phyloP scores from a whole-genome alignment of 2,329 filamentous ascomycete genomes.

The Monilinia polystroma region DNA sequence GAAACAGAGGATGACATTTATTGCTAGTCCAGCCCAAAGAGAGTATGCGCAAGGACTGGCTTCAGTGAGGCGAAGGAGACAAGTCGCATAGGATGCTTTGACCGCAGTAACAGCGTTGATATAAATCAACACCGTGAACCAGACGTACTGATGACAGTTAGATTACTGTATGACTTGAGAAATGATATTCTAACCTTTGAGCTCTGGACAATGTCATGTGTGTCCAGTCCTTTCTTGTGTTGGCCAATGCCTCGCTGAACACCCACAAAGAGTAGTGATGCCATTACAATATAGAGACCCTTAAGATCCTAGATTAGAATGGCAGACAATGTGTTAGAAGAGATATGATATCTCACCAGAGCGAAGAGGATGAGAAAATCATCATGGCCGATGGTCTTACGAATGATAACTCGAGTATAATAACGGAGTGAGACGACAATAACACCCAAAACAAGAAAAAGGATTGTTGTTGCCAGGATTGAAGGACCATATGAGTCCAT shows the following conservation, averaged over 20 bases:
- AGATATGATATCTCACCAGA: not conserved
- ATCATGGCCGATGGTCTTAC: constrained; percentile 20
- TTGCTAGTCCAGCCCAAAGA: constrained; percentile 17
- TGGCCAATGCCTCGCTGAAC: constrained; percentile 21
- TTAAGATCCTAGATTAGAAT: constrained; percentile 4
- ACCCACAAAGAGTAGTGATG: constrained; percentile 20
- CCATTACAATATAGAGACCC: constrained; percentile 20
- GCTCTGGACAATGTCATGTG: constrained; percentile 17
- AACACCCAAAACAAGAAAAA: constrained; percentile 19
- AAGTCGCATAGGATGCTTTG: constrained; percentile 21
- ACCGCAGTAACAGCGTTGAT: constrained; percentile 15
- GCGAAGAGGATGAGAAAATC: constrained; percentile 20
- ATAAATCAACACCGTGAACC: constrained; percentile 21
- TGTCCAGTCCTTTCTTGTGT: constrained; percentile 11
- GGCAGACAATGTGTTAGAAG: too few relatives aligned
- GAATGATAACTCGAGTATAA: constrained; percentile 17
- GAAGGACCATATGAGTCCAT: constrained; percentile 23
- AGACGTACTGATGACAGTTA: constrained; percentile 20
- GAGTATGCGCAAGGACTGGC: constrained; percentile 14
- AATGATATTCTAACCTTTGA: not conserved
- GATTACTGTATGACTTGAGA: too few relatives aligned
- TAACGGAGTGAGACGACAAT: constrained; percentile 17
- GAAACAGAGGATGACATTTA: constrained; percentile 19
- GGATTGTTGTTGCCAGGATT: constrained; percentile 13
- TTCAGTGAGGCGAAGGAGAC: constrained; percentile 20